Percentiles rank a stretch among this genome's conserved stretches.
phyloP scores from a whole-genome alignment of 2,329 filamentous ascomycete genomes.

The Penicillium sp. region DNA sequence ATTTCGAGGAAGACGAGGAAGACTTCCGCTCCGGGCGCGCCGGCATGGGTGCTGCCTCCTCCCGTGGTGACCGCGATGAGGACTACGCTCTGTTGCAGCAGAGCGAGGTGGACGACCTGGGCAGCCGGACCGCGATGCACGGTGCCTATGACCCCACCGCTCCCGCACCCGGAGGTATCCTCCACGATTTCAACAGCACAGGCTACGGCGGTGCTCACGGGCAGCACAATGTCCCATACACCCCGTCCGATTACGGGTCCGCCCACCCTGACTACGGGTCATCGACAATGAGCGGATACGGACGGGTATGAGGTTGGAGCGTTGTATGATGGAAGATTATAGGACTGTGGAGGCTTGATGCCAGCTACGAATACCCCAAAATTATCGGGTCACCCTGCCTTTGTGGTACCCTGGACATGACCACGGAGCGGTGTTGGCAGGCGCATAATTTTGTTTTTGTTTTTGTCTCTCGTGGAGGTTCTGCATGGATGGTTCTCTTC shows the following conservation, averaged over 20 bases:
- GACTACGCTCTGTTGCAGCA: slow-evolving; percentile 54
- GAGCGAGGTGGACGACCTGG: slow-evolving; percentile 45
- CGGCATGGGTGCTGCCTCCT: slow-evolving; percentile 39
- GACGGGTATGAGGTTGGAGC: slow-evolving; percentile 1
- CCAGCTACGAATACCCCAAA: slow-evolving; percentile 21
- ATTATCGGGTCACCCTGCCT: slow-evolving; percentile 13
- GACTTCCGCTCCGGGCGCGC: slow-evolving; percentile 44
- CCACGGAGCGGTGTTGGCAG: slow-evolving; percentile 35
- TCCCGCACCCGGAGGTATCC: slow-evolving; percentile 31
- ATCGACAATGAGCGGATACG: slow-evolving; percentile 18
- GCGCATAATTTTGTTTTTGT: slow-evolving; percentile 26
- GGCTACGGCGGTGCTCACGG: slow-evolving; percentile 43
- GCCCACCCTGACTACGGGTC: slow-evolving; percentile 16
- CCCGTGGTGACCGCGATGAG: slow-evolving; percentile 45
- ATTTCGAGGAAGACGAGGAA: slow-evolving; percentile 46
- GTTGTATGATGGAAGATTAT: background rate
- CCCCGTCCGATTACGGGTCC: slow-evolving; percentile 12
- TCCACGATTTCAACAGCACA: slow-evolving; percentile 40
- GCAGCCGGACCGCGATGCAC: slow-evolving; percentile 37
- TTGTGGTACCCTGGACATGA: slow-evolving; percentile 25
- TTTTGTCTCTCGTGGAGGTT: slow-evolving; percentile 10
- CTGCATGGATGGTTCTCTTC: background rate
- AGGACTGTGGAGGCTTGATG: slow-evolving; percentile 9
- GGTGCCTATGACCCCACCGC: slow-evolving; percentile 42
- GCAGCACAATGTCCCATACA: slow-evolving; percentile 22